Conservation (phyloP, 352 stramenopile species). For the Phytophthora palmivora region DNA sequence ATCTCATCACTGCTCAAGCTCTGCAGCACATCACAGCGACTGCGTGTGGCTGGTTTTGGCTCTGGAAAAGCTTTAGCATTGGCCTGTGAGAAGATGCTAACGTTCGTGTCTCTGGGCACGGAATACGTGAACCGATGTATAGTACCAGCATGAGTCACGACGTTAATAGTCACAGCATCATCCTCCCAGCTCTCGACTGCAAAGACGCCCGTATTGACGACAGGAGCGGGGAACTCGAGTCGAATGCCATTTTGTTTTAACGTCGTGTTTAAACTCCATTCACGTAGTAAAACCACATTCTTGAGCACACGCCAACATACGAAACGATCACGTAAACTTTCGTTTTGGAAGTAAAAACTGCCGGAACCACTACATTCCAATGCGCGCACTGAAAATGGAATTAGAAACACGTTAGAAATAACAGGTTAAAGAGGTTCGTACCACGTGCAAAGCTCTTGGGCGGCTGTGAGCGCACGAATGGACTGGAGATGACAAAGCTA, state of each 20-base stretch:
- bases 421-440: conserved; percentile 13
- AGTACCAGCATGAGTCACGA: conserved; percentile 72
- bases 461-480: conserved; percentile 46
- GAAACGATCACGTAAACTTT: conserved; percentile 71
- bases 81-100: conserved; percentile 66
- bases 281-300: conserved; percentile 74
- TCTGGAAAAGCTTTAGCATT: conserved; percentile 51
- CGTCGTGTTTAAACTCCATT: conserved; percentile 75
- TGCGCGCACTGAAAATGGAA: conserved; percentile 49
- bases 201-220: conserved; percentile 64
- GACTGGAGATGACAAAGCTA: conserved; percentile 45
- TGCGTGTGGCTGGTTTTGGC: conserved; percentile 45
- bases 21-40: conserved; percentile 52
- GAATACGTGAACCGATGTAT: conserved; percentile 76
- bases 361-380: conserved; percentile 71
- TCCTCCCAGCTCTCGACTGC: conserved; percentile 72
- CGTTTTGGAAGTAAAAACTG: conserved; percentile 80
- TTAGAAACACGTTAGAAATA: conserved; percentile 26
- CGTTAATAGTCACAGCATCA: conserved; percentile 59
- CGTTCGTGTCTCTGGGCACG: conserved; percentile 29
- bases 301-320: conserved; percentile 79
- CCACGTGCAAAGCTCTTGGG: conserved; percentile 64
- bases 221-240: conserved; percentile 62
- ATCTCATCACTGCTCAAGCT: conserved; percentile 62
- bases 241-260: conserved; percentile 63